Conservation (phyloP, 176 grass and related monocot species). For the Areca catechu region DNA sequence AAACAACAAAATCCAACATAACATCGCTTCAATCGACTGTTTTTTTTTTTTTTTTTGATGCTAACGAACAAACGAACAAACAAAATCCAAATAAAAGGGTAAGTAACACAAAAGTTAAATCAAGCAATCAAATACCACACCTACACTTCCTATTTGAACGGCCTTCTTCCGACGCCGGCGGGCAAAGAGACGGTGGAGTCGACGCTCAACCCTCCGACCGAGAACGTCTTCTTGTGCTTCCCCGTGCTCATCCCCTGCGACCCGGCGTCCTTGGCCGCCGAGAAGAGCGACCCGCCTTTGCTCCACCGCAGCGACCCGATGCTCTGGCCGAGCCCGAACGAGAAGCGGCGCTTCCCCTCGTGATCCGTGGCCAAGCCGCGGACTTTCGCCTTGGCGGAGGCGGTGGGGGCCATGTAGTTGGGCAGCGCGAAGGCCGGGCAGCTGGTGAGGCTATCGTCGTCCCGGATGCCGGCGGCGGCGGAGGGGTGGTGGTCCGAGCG, state of each 20-base stretch:
- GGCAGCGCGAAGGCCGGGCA: constrained; percentile 65
- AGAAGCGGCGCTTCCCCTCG: constrained; percentile 62
- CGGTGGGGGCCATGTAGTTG: constrained; percentile 90
- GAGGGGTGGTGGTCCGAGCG: constrained; percentile 6
- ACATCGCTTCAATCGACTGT: too few relatives aligned
- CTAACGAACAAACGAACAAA: too few relatives aligned
- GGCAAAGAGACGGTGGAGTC: constrained; percentile 85
- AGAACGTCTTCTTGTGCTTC: constrained; percentile 49
- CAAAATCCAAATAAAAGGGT: too few relatives aligned
- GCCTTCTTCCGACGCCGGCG: constrained; percentile 46
- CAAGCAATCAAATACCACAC: too few relatives aligned
- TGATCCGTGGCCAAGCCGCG: constrained; percentile 10
- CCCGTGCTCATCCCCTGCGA: constrained; percentile 17
- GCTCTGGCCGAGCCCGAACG: constrained; percentile 57
- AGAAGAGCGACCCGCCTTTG: not conserved
- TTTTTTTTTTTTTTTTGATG: too few relatives aligned
- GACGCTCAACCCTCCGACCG: constrained; percentile 58
- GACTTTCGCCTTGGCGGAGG: constrained; percentile 68
- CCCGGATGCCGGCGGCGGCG: constrained; percentile 15
- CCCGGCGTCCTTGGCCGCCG: constrained; percentile 15
- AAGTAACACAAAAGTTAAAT: too few relatives aligned
- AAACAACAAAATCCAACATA: too few relatives aligned
- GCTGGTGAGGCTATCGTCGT: constrained; percentile 94
- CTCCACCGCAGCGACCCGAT: constrained; percentile 36
- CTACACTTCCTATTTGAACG: constrained; percentile 41